Evolutionary conservation across 495 filamentous ascomycete species (phyloP).

Genomic region (Neurospora sp.): DNA sequence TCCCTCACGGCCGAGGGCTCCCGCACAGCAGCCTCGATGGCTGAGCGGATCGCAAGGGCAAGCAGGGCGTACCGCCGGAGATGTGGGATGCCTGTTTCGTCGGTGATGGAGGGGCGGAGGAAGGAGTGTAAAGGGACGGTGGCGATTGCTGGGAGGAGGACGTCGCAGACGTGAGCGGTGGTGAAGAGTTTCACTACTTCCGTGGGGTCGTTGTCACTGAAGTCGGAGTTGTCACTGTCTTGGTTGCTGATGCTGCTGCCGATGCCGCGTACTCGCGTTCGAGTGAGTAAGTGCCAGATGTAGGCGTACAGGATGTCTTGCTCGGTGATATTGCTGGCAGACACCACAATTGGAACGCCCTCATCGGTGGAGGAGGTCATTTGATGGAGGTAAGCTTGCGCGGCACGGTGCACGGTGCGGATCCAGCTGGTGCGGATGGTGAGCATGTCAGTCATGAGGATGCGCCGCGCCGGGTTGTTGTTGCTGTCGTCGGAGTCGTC

Average conservation of each 20-base stretch:
- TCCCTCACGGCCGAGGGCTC: no score
- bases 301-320: neutral
- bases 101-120: neutral
- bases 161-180: neutral
- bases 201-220: neutral
- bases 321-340: neutral
- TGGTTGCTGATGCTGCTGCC: neutral
- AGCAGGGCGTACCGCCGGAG: neutral
- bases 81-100: neutral
- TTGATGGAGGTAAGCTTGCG: neutral
- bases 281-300: neutral
- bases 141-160: neutral
- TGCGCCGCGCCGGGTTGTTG: neutral
- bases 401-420: neutral
- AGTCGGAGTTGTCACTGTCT: neutral
- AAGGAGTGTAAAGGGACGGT: neutral
- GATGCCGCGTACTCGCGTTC: neutral
- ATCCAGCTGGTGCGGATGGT: neutral
- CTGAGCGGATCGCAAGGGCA: neutral
- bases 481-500: neutral
- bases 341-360: neutral
- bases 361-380: neutral
- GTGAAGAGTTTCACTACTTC: neutral
- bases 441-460: neutral
- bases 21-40: neutral